A percentile compares a stretch with the other conserved stretches of the same genome.
These are phyloP conservation scores for Takashimella tepidaria DNA, from an alignment of 1,284 basidiomycete genomes.

Conservation along the genomic window DNA sequence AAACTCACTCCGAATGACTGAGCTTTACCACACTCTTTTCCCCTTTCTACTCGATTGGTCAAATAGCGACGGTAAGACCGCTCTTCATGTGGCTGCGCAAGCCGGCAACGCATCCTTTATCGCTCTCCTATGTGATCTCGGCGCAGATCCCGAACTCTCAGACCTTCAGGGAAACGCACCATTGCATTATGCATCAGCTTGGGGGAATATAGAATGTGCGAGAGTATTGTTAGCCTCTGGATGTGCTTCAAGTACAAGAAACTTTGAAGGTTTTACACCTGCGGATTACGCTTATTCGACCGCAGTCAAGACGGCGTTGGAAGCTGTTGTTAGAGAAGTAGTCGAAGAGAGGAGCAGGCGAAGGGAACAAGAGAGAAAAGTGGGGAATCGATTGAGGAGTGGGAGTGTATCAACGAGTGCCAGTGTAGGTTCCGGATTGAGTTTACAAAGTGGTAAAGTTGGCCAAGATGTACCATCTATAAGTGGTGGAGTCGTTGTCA, in stretches of 20 bases:
- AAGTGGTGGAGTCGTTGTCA: background rate
- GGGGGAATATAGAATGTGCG: constrained; percentile 58
- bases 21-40: constrained; percentile 37
- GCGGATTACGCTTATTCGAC: constrained; percentile 85
- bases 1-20: constrained; percentile 30
- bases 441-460: background rate
- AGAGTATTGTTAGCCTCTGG: constrained; percentile 83
- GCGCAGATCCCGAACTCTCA: constrained; percentile 77
- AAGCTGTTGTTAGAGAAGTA: constrained; percentile 28
- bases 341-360: constrained; percentile 20
- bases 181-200: constrained; percentile 62
- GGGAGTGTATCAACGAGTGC: constrained; percentile 10
- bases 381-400: constrained; percentile 3
- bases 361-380: constrained; percentile 9
- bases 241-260: constrained; percentile 71
- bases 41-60: constrained; percentile 83
- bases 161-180: constrained; percentile 89
- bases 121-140: constrained; percentile 65
- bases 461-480: background rate
- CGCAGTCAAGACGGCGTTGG: constrained; percentile 22
- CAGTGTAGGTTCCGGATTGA: constrained; percentile 7
- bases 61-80: constrained; percentile 79
- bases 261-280: constrained; percentile 85
- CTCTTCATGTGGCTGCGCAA: constrained; percentile 78
- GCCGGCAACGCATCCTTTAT: constrained; percentile 86